phyloP scores from a whole-genome alignment of 768 basidiomycete genomes.

The Lactarius deliciosus region DNA sequence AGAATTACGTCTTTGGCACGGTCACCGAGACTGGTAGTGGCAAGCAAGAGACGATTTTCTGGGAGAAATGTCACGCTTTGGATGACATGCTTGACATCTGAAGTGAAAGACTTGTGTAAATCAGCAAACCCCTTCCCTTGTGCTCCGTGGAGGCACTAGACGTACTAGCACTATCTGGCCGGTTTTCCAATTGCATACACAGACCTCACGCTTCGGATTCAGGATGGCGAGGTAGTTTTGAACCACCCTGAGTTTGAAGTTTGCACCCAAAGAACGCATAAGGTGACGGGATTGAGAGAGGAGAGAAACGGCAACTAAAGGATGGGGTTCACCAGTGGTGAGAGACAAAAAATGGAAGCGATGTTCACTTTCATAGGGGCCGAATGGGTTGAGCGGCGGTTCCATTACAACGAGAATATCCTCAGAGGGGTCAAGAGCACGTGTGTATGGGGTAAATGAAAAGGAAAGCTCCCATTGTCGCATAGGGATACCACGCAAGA shows the following conservation, averaged over 20 bases:
- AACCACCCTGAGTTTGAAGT: not conserved
- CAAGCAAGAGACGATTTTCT: constrained; percentile 3
- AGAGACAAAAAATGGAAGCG: constrained; percentile 16
- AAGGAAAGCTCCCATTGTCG: constrained; percentile 20
- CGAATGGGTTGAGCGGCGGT: not conserved
- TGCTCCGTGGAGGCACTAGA: not conserved
- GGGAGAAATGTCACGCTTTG: constrained; percentile 9
- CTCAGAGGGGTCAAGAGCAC: constrained; percentile 13
- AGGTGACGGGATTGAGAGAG: not conserved
- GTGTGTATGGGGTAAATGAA: not conserved
- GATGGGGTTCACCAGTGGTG: constrained; percentile 19
- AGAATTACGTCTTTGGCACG: not conserved
- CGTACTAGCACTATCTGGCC: constrained; percentile 16
- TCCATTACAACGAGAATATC: constrained; percentile 15
- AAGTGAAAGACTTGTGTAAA: not conserved
- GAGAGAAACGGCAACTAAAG: not conserved
- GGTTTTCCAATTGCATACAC: constrained; percentile 14
- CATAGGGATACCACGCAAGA: constrained; percentile 10
- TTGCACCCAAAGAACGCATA: not conserved
- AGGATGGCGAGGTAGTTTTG: constrained; percentile 3
- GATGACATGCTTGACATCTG: not conserved
- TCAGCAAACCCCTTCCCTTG: not conserved
- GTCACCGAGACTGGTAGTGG: not conserved
- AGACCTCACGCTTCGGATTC: not conserved
- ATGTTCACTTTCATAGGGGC: too few species aligned